phyloP scores from a whole-genome alignment of 2,329 filamentous ascomycete genomes.

The Aspergillus quadricinctus region DNA sequence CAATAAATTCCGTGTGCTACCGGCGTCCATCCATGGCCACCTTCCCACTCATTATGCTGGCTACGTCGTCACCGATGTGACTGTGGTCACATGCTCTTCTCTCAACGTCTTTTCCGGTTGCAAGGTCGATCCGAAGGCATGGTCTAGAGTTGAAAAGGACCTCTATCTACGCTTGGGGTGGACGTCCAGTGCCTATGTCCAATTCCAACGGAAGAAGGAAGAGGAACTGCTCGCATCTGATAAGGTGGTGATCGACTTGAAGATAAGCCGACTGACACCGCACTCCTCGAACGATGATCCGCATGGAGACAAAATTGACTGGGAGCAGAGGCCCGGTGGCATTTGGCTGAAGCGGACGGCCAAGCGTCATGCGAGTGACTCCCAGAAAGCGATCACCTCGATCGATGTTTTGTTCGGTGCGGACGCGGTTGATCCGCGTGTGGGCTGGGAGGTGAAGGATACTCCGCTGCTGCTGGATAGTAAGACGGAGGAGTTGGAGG shows the following conservation, averaged over 20 bases:
- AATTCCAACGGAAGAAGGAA: conserved; percentile 79
- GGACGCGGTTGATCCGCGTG: conserved; percentile 83
- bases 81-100: conserved; percentile 68
- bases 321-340: conserved; percentile 73
- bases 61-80: conserved; percentile 79
- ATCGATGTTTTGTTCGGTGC: conserved; percentile 85
- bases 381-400: conserved; percentile 68
- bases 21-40: conserved; percentile 78
- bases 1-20: conserved; percentile 80
- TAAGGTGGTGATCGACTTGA: conserved; percentile 73
- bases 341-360: conserved; percentile 77
- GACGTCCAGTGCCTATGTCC: conserved; percentile 72
- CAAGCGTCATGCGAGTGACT: conserved; percentile 70
- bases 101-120: conserved; percentile 73
- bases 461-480: conserved; percentile 68
- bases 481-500: conserved; percentile 57
- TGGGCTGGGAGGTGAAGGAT: conserved; percentile 76
- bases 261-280: conserved; percentile 69
- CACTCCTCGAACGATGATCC: conserved; percentile 52
- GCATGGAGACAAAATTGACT: conserved; percentile 57
- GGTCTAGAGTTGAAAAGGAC: conserved; percentile 87
- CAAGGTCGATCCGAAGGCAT: conserved; percentile 65
- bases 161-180: conserved; percentile 73
- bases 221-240: conserved; percentile 72
- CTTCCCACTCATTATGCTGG: conserved; percentile 82